Base-by-base conservation (phyloP, 1,139 yeast species). In the Yamadazyma diospyri region DNA sequence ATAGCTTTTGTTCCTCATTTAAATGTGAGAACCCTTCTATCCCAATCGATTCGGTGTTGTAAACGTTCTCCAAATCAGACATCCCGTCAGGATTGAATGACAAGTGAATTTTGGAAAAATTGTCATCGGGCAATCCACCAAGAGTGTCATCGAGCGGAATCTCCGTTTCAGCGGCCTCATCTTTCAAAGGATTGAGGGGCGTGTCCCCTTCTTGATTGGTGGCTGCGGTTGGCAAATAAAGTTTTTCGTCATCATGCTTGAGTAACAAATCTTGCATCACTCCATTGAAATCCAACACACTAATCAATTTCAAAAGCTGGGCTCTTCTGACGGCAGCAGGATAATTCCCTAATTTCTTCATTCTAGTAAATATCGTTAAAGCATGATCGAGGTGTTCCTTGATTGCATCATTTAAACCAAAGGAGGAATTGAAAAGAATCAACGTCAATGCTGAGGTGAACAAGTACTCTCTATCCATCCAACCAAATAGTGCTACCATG, bases 391-490 rank as follows among this genome's bases (percentile, higher is more conserved):
- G 61, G 47, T 82, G 87, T 25, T 72, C 78, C 34, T 70, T 68
- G 0, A 94, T 83, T 12, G 85, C 85, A 22, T 80, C 86, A 50
- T 83, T 86, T 5, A 83, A 82, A 6, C 94, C 94, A 59, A 85
- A 85, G 0, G 94, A 83, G 1, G 88, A 82, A 51, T 81, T 84
- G 52, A 82, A 84, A 23, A 85, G 60, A 10, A 83, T 76, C 34
- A 85, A 61, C 0, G 95, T 85, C 5, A 88, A 83, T 1, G 94
- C 81, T 0, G 94, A 78, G 0, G 92, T 82, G 53, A 83, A 85
- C 19, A 84, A 61, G 53, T 85, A 85, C 50, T 86, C 95, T 47
- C 95, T 64, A 52, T 86, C 95, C 87, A 85, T 82, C 68, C 88
- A 85, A 1, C 95, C 94, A 61, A 83, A 85, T 25, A 83, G 58